Evolutionary conservation across 768 basidiomycete species (phyloP).

Genomic region (Chalciporus piperatus): DNA sequence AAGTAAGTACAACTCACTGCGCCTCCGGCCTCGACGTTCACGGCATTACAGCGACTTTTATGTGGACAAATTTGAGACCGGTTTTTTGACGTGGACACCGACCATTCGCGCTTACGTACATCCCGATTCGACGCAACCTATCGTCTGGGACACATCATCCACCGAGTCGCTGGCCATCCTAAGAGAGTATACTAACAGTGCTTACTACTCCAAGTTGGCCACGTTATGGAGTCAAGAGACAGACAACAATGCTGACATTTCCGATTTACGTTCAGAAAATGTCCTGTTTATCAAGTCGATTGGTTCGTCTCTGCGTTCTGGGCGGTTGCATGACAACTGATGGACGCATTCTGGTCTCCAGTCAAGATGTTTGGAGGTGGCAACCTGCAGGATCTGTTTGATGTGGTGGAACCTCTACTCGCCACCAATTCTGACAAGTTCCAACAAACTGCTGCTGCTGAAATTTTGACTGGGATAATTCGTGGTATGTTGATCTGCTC

Average conservation of each 20-base stretch:
- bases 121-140: slow-evolving; percentile 28
- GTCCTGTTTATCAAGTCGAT: slow-evolving; percentile 47
- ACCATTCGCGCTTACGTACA: slow-evolving; percentile 59
- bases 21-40: background rate
- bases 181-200: slow-evolving; percentile 40
- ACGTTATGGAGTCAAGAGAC: slow-evolving; percentile 82
- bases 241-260: slow-evolving; percentile 45
- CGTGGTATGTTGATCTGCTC: slow-evolving; percentile 48
- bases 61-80: slow-evolving; percentile 73
- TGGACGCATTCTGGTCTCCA: slow-evolving; percentile 26
- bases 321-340: slow-evolving; percentile 39
- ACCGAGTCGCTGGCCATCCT: slow-evolving; percentile 52
- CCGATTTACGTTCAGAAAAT: slow-evolving; percentile 59
- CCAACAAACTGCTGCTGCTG: slow-evolving; percentile 81
- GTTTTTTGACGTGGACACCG: slow-evolving; percentile 74
- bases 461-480: slow-evolving; percentile 69
- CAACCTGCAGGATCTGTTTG: slow-evolving; percentile 50
- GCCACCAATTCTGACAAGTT: slow-evolving; percentile 65
- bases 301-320: slow-evolving; percentile 36
- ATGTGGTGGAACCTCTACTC: slow-evolving; percentile 58
- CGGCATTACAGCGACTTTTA: slow-evolving; percentile 43
- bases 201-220: slow-evolving; percentile 61
- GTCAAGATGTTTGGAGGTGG: slow-evolving; percentile 65
- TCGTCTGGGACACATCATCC: slow-evolving; percentile 56
- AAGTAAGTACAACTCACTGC: slow-evolving; percentile 29